phyloP scores from a whole-genome alignment of 495 filamentous ascomycete genomes.

The Bryoglossum gracile region DNA sequence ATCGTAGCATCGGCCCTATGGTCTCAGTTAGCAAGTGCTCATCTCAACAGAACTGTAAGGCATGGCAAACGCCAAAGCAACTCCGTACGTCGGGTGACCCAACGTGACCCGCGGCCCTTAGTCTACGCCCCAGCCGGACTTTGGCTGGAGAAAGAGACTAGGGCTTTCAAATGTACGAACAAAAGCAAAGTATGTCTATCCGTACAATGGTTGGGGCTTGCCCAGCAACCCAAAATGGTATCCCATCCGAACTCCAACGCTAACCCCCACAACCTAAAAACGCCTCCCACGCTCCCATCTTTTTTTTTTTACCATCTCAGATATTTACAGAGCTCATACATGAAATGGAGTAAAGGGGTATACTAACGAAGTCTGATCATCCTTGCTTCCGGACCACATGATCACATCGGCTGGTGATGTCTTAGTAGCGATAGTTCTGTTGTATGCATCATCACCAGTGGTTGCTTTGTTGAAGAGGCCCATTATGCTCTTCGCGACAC shows the following conservation, averaged over 20 bases:
- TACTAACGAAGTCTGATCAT: constrained; percentile 87
- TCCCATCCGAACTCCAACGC: constrained; percentile 21
- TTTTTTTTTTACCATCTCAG: constrained; percentile 11
- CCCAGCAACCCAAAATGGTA: constrained; percentile 15
- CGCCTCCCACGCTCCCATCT: constrained; percentile 3
- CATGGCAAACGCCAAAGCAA: neutral
- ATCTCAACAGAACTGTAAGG: neutral
- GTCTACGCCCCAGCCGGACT: constrained; percentile 35
- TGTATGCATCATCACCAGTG: constrained; percentile 71
- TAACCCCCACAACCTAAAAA: constrained; percentile 6
- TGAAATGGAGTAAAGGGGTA: constrained; percentile 25
- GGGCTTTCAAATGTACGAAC: constrained; percentile 19
- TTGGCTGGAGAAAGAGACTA: constrained; percentile 14
- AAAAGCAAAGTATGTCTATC: constrained; percentile 15
- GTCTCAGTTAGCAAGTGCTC: constrained; percentile 14
- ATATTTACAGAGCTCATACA: constrained; percentile 9
- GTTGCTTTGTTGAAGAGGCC: constrained; percentile 93
- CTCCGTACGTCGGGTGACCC: constrained; percentile 21
- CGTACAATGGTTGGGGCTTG: constrained; percentile 15
- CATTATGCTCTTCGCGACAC: constrained; percentile 72
- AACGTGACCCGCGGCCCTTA: constrained; percentile 52
- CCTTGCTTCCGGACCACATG: constrained; percentile 97
- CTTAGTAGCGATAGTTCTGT: constrained; percentile 77
- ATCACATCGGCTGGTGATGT: constrained; percentile 93
- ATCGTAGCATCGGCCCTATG: constrained; percentile 56